Base-by-base conservation (phyloP, 805 yeast species). In the Dipodascopsis tothii region DNA sequence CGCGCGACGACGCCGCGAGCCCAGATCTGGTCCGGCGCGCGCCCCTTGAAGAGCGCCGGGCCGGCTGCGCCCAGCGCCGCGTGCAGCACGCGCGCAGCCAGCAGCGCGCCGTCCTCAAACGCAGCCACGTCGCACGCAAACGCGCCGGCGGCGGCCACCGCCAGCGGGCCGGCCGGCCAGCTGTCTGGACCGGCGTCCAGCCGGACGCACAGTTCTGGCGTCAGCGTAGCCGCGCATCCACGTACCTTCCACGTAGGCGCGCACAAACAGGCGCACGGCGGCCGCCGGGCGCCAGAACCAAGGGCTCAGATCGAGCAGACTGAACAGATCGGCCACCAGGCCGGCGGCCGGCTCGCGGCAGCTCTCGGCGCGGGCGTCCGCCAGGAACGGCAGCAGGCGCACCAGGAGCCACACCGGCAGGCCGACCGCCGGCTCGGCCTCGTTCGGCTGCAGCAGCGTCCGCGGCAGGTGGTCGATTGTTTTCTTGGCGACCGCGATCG, bases 311-410 rank as follows among this genome's bases (percentile, higher is more conserved):
- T 40, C 44, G 7, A 40, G 30, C 9, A 25, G 9, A 14, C 11
- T 25, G 14, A 25, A 25, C 14, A 25, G 9, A 25, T 9, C 14
- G 9, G 30, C 30, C 9, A 25, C 14, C 9, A 9, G 9, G 9
- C 11, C 9, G 9, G 11, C 14, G 11, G 30, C 30, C 9, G 9
- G 30, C 30, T 25, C 11, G 11, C 30, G 9, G 30, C 9, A n/a
- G 16, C n/a, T n/a, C 4, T 35, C 40, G 16, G 40, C 11, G 3
- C 32, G 44, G 17, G 40, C 25, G 11, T 39, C 44, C 6, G 40
- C 21, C 18, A 40, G 20, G 32, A 40, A 16, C 16, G 44, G 44
- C 28, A 40, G 40, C 33, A 40, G 33, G 7, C 44, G 27, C 14
- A 35, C 33, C 9, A 40, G 33, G 19, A 40, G 18, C 19, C 11